Evolutionary conservation across 2,329 filamentous ascomycete species (phyloP).

Genomic region (Sphaceloma murrayae): DNA sequence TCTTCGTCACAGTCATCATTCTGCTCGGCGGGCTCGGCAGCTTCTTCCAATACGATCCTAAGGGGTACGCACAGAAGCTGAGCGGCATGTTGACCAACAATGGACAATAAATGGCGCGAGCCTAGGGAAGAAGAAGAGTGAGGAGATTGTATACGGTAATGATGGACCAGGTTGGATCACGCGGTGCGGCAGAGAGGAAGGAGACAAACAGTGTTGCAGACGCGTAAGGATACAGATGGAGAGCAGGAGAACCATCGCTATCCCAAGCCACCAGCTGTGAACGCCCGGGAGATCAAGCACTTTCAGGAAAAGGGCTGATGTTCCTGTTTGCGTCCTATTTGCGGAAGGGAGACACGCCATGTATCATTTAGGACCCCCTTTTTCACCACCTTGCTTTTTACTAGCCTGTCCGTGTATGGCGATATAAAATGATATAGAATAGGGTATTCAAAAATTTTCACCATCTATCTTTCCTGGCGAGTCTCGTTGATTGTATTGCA

Average conservation of each 20-base stretch:
- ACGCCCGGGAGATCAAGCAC: too few relatives aligned
- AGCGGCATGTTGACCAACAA: slow-evolving; percentile 12
- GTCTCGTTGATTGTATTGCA: too few relatives aligned
- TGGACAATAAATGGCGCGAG: background rate
- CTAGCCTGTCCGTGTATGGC: too few relatives aligned
- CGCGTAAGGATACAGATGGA: background rate
- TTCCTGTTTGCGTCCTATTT: background rate
- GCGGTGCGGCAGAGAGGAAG: background rate
- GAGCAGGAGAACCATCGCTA: too few relatives aligned
- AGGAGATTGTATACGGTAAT: background rate
- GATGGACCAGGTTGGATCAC: background rate
- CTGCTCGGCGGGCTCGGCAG: slow-evolving; percentile 47
- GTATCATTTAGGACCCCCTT: background rate
- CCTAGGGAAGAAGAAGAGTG: too few relatives aligned
- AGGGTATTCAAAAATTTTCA: too few relatives aligned
- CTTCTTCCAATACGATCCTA: slow-evolving; percentile 24
- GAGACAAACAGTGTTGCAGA: background rate
- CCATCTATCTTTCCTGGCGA: too few relatives aligned
- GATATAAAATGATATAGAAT: too few relatives aligned
- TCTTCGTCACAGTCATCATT: slow-evolving; percentile 57
- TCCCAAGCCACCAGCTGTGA: too few relatives aligned
- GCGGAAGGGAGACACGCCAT: background rate
- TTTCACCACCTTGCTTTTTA: background rate
- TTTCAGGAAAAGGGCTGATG: background rate
- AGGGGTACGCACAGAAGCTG: slow-evolving; percentile 7